Evolutionary conservation across 2,329 filamentous ascomycete species (phyloP).

Genomic region (Colletotrichum destructivum): DNA sequence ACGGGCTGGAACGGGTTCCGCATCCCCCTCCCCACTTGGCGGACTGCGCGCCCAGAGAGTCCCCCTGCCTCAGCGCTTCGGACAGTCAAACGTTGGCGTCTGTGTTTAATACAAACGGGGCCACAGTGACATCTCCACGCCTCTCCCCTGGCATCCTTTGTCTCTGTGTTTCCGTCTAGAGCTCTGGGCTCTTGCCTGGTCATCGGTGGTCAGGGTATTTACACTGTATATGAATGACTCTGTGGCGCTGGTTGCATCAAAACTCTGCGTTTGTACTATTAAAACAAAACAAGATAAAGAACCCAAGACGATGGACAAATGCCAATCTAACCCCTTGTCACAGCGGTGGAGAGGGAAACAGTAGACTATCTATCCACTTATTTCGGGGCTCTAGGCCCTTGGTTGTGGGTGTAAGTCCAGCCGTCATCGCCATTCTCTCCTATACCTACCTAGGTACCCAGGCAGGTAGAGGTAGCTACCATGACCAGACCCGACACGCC

Average conservation of each 20-base stretch:
- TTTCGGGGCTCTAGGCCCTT: conserved; percentile 12
- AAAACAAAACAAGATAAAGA: not conserved
- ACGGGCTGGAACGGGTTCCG: not conserved
- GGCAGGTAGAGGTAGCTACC: not conserved
- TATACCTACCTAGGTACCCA: not conserved
- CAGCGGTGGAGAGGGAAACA: not conserved
- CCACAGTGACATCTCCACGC: conserved; percentile 12
- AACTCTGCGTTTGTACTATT: not conserved
- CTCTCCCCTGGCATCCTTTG: not conserved
- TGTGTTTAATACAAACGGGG: conserved; percentile 17
- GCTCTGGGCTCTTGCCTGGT: conserved; percentile 1
- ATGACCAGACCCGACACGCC: not conserved
- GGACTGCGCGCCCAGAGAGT: not conserved
- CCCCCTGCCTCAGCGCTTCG: not conserved
- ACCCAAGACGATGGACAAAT: not conserved
- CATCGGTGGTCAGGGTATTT: not conserved
- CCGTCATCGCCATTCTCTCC: not conserved
- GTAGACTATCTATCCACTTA: not conserved
- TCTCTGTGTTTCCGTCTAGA: not conserved
- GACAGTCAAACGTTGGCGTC: conserved; percentile 12
- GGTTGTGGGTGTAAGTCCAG: not conserved
- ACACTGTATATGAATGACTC: not conserved
- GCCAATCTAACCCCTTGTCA: conserved; percentile 13
- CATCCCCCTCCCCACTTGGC: conserved; percentile 1
- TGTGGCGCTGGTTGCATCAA: not conserved